A percentile compares a stretch with the other conserved stretches of the same genome.
phyloP scores from a whole-genome alignment of 371 early-diverging fungal genomes.

The Mortierella sp. region DNA sequence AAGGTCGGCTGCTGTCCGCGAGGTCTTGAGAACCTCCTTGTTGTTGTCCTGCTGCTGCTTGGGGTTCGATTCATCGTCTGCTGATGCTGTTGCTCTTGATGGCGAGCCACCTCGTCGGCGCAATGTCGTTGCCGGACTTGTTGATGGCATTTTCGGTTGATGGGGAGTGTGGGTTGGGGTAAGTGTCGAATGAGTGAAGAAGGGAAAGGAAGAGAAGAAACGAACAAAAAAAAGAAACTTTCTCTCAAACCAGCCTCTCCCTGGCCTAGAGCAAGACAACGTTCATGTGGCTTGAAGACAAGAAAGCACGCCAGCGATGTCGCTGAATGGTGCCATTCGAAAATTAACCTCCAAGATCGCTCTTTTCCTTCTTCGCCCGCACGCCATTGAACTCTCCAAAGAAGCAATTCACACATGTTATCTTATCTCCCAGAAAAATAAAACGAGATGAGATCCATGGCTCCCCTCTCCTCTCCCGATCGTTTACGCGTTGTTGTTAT shows the following conservation, averaged over 20 bases:
- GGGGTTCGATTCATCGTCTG: background rate
- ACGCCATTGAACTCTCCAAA: background rate
- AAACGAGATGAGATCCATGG: slow-evolving; percentile 6
- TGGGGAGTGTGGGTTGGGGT: background rate
- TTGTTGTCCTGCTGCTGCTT: background rate
- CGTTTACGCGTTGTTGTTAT: background rate
- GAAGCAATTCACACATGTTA: background rate
- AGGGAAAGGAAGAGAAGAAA: background rate
- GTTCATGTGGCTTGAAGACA: background rate
- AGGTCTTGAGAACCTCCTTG: slow-evolving; percentile 9
- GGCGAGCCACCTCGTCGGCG: slow-evolving; percentile 11
- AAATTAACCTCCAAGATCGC: background rate
- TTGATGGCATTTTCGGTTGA: slow-evolving; percentile 9
- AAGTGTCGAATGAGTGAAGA: background rate
- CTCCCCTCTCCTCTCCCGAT: background rate
- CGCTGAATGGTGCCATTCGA: slow-evolving; percentile 2
- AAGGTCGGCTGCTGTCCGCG: slow-evolving; percentile 13
- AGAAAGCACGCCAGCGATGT: slow-evolving; percentile 5
- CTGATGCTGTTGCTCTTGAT: background rate
- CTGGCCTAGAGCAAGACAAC: background rate
- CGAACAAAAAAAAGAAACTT: background rate
- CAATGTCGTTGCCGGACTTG: slow-evolving; percentile 11
- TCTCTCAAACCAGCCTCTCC: background rate
- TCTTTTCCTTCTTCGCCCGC: background rate
- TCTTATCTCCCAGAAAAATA: background rate